A percentile compares a stretch with the other conserved stretches of the same genome.
These are phyloP conservation scores for Aspergillus sp. DNA, from an alignment of 2,329 filamentous ascomycete species.

Conservation along the genomic window DNA sequence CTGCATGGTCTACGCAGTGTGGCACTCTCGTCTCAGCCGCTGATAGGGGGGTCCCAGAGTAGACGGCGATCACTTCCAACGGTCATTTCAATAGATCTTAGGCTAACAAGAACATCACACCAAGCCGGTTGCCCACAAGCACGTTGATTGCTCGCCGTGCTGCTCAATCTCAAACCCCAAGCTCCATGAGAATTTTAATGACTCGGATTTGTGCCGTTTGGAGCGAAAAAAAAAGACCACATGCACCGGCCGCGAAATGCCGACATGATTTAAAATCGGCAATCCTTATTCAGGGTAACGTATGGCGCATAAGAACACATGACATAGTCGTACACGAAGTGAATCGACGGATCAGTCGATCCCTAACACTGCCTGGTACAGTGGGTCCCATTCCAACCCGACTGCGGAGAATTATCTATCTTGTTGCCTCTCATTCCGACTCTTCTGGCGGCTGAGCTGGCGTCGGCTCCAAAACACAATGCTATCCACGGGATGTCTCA, in stretches of 20 bases:
- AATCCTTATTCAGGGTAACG: not conserved
- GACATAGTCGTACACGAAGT: not conserved
- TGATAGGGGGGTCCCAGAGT: slow-evolving; percentile 6
- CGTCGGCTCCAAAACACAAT: slow-evolving; percentile 8
- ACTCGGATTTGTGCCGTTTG: not conserved
- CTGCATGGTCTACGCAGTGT: slow-evolving; percentile 1
- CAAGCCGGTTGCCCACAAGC: slow-evolving; percentile 2
- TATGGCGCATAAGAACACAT: not conserved
- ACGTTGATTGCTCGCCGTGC: not conserved
- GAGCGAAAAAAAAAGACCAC: no score
- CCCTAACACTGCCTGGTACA: slow-evolving; percentile 1
- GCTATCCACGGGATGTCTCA: not conserved
- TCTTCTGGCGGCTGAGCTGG: slow-evolving; percentile 14
- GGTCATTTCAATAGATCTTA: slow-evolving; percentile 10
- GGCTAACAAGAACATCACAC: slow-evolving; percentile 1
- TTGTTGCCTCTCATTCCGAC: slow-evolving; percentile 15
- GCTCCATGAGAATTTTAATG: not conserved
- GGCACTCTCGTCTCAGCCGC: not conserved
- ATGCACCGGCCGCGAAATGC: not conserved
- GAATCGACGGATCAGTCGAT: not conserved
- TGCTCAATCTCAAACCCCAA: not conserved
- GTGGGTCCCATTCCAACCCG: slow-evolving; percentile 13
- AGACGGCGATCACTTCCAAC: slow-evolving; percentile 10
- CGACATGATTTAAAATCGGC: not conserved
- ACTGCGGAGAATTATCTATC: slow-evolving; percentile 19